Base-by-base conservation (phyloP, 129 eudicot species). In the Kitagawia praeruptora region DNA sequence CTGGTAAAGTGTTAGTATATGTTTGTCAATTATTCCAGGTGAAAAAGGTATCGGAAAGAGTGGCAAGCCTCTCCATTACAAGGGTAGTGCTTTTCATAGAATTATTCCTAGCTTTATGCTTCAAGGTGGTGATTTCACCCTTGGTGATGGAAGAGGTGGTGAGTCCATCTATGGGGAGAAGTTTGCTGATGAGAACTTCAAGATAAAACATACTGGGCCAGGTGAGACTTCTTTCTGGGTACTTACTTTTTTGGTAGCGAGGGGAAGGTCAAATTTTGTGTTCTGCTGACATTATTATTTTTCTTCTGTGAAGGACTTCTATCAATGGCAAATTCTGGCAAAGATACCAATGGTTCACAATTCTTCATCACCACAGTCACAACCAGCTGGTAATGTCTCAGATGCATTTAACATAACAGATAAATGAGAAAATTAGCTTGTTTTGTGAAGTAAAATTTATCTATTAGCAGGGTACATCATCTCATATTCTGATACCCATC, bases 311-410 rank as follows among this genome's bases (percentile, higher is more conserved):
- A 83, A 95, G 98, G 98, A 53, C 80, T 92, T 37, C 70, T 95
- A 83, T 95, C 98, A 14, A 95, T 95, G 98, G 98, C 98, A 81
- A 95, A 95, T 85, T 91, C 98, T 51, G 98, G 98, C 21, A 81
- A 75, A 31, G 89, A 95, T 87, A 95, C 97, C 66, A 95, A 92
- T 69, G 98, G 97, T 70, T 95, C 98, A 63, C 98, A 95, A 80
- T 95, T 95, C 84, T 95, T 95, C 92, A 88, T 95, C 84, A 95
- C 98, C 27, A 95, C 98, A 0, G 97, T 95, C 75, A 90, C 97
- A 87, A 92, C 98, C 63, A 92, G 94, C 87, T 95, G 98, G 98
- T 95, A 89, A 89, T n/a, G 34, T 5, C 69, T 58, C 27, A 61
- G 14, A 19, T 54, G 25, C 63, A 54, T 54, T 54, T n/a, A 9